A percentile compares a stretch with the other conserved stretches of the same genome.
phyloP scores from a whole-genome alignment of 495 filamentous ascomycete species.

The Pyrenula aspistea region DNA sequence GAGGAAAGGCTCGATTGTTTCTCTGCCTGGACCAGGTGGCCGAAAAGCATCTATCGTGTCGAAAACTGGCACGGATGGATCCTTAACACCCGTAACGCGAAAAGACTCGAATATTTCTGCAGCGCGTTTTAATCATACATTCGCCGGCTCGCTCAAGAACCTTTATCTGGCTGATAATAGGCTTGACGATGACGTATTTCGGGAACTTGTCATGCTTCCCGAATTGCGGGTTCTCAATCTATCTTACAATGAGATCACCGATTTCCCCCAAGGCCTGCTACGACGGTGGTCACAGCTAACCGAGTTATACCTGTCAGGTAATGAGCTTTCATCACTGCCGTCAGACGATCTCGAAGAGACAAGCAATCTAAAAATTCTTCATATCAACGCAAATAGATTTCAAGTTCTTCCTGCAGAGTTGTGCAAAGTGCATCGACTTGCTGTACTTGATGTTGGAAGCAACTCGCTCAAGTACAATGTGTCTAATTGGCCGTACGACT shows the following conservation, averaged over 20 bases:
- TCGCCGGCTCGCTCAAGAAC: slow-evolving; percentile 71
- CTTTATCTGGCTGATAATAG: slow-evolving; percentile 89
- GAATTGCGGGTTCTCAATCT: slow-evolving; percentile 86
- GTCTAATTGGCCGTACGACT: slow-evolving; percentile 98
- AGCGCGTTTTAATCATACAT: slow-evolving; percentile 62
- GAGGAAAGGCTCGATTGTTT: slow-evolving; percentile 72
- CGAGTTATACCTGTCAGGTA: slow-evolving; percentile 91
- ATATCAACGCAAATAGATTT: slow-evolving; percentile 96
- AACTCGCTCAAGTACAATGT: slow-evolving; percentile 99
- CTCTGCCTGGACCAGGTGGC: slow-evolving; percentile 59
- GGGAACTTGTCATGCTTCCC: slow-evolving; percentile 69
- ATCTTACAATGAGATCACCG: slow-evolving; percentile 87
- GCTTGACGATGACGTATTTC: slow-evolving; percentile 85
- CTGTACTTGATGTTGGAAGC: slow-evolving; percentile 87
- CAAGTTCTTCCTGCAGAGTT: slow-evolving; percentile 93
- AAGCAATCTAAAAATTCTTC: slow-evolving; percentile 71
- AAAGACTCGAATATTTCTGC: slow-evolving; percentile 81
- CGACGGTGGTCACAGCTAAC: slow-evolving; percentile 76
- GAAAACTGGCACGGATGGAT: slow-evolving; percentile 43
- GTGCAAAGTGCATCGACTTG: slow-evolving; percentile 80
- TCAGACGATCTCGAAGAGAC: slow-evolving; percentile 90
- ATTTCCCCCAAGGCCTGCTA: slow-evolving; percentile 80
- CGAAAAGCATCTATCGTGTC: slow-evolving; percentile 80
- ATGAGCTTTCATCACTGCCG: slow-evolving; percentile 80
- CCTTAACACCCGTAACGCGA: slow-evolving; percentile 46